A percentile compares a stretch with the other conserved stretches of the same genome.
phyloP scores from a whole-genome alignment of 768 basidiomycete genomes.

The Kwoniella europaea region DNA sequence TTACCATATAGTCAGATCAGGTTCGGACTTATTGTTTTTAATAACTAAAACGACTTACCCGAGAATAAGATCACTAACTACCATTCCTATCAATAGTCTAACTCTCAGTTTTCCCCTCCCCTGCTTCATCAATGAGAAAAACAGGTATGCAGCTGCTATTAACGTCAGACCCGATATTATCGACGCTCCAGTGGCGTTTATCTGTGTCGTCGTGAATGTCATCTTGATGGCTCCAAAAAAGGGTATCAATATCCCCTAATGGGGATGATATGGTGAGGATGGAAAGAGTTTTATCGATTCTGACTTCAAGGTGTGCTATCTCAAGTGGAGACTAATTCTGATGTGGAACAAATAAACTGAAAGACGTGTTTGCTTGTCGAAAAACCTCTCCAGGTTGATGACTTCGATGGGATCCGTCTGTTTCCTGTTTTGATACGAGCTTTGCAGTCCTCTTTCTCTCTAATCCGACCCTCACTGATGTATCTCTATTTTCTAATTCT shows the following conservation, averaged over 20 bases:
- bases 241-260: background rate
- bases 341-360: too few relatives aligned
- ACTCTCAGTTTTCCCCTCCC: slow-evolving; percentile 52
- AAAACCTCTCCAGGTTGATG: too few relatives aligned
- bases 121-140: slow-evolving; percentile 36
- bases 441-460: too few relatives aligned
- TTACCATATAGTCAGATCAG: background rate
- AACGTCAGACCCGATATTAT: slow-evolving; percentile 47
- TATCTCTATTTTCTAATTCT: too few relatives aligned
- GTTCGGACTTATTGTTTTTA: too few relatives aligned
- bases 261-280: background rate
- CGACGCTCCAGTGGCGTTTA: slow-evolving; percentile 45
- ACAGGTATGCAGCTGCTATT: slow-evolving; percentile 40
- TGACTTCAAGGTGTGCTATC: too few relatives aligned
- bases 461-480: too few relatives aligned
- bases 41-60: slow-evolving; percentile 41
- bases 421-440: too few relatives aligned
- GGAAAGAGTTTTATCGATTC: background rate
- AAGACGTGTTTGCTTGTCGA: too few relatives aligned
- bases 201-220: slow-evolving; percentile 5
- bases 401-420: too few relatives aligned
- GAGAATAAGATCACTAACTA: slow-evolving; percentile 50
- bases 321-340: too few relatives aligned
- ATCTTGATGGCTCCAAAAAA: background rate
- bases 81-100: slow-evolving; percentile 52